Percentiles rank a stretch among this genome's conserved stretches.
These are phyloP conservation scores for Ascobolus immersus DNA, from an alignment of 495 filamentous ascomycete species.

Conservation along the genomic window DNA sequence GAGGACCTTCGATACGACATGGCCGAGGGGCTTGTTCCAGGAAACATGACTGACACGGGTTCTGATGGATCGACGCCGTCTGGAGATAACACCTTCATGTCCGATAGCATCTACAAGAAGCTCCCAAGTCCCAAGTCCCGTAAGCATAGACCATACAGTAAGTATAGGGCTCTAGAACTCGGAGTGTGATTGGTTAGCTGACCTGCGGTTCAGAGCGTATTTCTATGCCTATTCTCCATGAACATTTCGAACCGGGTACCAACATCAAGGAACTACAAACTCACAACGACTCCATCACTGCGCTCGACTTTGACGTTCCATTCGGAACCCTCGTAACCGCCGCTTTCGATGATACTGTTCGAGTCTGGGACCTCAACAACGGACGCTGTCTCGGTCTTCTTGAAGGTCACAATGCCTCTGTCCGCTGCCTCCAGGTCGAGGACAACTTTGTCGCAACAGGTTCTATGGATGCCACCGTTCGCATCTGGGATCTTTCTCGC, in stretches of 20 bases:
- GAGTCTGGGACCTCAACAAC: slow-evolving; percentile 86
- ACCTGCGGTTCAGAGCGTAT: slow-evolving; percentile 23
- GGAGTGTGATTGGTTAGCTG: not conserved
- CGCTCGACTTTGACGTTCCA: slow-evolving; percentile 82
- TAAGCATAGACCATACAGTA: slow-evolving; percentile 33
- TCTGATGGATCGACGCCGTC: slow-evolving; percentile 30
- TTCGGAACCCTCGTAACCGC: slow-evolving; percentile 93
- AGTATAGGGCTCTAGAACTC: slow-evolving; percentile 9
- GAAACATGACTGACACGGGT: slow-evolving; percentile 22
- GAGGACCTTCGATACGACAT: slow-evolving; percentile 59
- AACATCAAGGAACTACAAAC: slow-evolving; percentile 69
- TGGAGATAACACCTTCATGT: slow-evolving; percentile 85
- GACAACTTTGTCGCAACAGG: slow-evolving; percentile 90
- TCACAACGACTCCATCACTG: slow-evolving; percentile 69
- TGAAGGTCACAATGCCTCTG: slow-evolving; percentile 85
- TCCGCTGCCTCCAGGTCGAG: slow-evolving; percentile 77
- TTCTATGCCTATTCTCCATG: slow-evolving; percentile 85
- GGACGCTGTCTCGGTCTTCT: slow-evolving; percentile 74
- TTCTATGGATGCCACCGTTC: slow-evolving; percentile 84
- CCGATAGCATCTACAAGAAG: slow-evolving; percentile 89
- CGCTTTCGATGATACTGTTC: slow-evolving; percentile 83
- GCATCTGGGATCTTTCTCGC: slow-evolving; percentile 70
- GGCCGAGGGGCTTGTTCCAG: slow-evolving; percentile 39
- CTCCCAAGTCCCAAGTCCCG: slow-evolving; percentile 38
- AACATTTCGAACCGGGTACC: slow-evolving; percentile 78